Conservation (phyloP, 768 basidiomycete species). For the Rhodotorula kratochvilovae region DNA sequence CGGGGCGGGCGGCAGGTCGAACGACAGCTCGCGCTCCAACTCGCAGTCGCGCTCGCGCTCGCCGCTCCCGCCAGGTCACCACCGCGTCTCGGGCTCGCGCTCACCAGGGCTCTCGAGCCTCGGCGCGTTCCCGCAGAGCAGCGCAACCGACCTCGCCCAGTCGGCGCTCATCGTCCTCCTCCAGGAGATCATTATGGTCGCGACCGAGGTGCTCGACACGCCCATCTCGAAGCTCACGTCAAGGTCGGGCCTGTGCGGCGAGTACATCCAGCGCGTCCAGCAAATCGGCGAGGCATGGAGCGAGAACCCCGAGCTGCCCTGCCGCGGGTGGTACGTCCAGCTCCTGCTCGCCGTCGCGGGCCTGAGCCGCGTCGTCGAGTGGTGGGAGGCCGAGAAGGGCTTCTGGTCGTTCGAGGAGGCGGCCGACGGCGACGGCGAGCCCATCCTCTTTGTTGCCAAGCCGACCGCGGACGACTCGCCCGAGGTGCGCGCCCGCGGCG, state of each 20-base stretch:
- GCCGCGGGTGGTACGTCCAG: conserved; percentile 96
- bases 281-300: conserved; percentile 92
- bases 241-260: conserved; percentile 75
- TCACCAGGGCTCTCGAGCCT: conserved; percentile 14
- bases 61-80: conserved; percentile 53
- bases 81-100: conserved; percentile 11
- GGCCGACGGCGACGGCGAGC: conserved; percentile 75
- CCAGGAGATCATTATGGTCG: conserved; percentile 71
- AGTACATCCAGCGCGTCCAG: conserved; percentile 84
- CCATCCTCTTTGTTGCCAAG: conserved; percentile 87
- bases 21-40: conserved; percentile 68
- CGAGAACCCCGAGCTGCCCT: conserved; percentile 95
- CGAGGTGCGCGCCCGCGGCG: conserved; percentile 59
- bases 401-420: conserved; percentile 90
- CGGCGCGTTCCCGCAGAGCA: background rate
- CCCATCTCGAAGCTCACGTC: conserved; percentile 77
- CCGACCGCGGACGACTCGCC: conserved; percentile 65
- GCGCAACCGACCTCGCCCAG: conserved; percentile 15
- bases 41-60: conserved; percentile 92
- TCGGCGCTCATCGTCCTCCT: conserved; percentile 39
- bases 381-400: conserved; percentile 93
- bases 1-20: conserved; percentile 9
- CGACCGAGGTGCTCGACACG: conserved; percentile 89
- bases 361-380: conserved; percentile 92
- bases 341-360: conserved; percentile 91